Conservation (phyloP, 176 grass and related monocot genomes). For the Phragmites australis region DNA sequence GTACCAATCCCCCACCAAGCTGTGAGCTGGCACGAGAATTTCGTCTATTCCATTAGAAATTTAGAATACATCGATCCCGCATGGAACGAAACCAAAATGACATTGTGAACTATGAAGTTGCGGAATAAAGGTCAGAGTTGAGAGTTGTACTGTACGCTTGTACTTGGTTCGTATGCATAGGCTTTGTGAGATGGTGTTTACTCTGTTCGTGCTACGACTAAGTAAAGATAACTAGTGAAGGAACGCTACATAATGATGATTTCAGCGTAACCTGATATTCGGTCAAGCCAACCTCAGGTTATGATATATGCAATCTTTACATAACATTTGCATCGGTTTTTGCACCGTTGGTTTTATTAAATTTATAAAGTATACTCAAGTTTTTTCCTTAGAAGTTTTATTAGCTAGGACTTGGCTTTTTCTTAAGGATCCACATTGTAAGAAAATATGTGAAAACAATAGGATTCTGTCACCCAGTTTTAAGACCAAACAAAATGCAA, state of each 20-base stretch:
- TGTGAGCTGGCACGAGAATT: conserved; percentile 25
- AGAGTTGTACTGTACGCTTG: not conserved
- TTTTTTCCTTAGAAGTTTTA: too few species aligned
- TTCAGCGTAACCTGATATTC: not conserved
- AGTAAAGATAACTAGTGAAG: not conserved
- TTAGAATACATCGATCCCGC: not conserved
- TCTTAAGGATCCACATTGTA: too few species aligned
- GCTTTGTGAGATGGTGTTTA: not conserved
- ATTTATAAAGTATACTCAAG: too few species aligned
- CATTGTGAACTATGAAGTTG: not conserved
- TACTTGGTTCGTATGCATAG: not conserved
- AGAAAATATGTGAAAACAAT: too few species aligned
- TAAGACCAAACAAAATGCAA: too few species aligned
- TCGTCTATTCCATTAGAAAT: not conserved
- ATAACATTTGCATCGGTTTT: too few species aligned
- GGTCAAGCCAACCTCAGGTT: too few species aligned
- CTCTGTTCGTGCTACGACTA: not conserved
- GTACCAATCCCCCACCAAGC: conserved; percentile 78
- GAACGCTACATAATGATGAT: not conserved
- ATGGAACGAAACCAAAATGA: not conserved
- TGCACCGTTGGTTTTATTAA: too few species aligned
- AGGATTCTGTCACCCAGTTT: too few species aligned
- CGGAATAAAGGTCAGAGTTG: conserved; percentile 18
- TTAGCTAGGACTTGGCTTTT: too few species aligned
- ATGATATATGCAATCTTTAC: too few species aligned